These are phyloP conservation scores for Xylaria sp. DNA, from an alignment of 2,329 filamentous ascomycete genomes.

Conservation along the genomic window DNA sequence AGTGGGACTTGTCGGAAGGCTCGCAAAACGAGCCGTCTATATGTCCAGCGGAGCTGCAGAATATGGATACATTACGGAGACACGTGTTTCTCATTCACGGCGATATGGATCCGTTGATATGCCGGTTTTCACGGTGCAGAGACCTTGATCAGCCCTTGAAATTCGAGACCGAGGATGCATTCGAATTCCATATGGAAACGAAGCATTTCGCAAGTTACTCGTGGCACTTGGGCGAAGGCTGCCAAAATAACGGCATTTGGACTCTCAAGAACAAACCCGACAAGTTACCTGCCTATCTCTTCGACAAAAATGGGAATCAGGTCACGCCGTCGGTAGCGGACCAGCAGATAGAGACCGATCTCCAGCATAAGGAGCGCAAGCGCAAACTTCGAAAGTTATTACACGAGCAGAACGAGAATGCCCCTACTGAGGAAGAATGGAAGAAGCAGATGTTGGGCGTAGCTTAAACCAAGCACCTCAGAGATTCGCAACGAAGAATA, in stretches of 20 bases:
- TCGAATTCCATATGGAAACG: constrained; percentile 64
- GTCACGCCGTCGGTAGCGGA: constrained; percentile 68
- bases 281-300: constrained; percentile 61
- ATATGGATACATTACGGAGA: constrained; percentile 66
- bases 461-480: constrained; percentile 27
- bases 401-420: constrained; percentile 58
- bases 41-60: constrained; percentile 71
- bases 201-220: constrained; percentile 63
- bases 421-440: constrained; percentile 56
- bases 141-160: constrained; percentile 35
- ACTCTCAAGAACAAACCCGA: constrained; percentile 40
- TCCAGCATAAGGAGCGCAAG: constrained; percentile 58
- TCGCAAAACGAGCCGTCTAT: constrained; percentile 33
- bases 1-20: constrained; percentile 60
- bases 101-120: constrained; percentile 43
- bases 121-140: constrained; percentile 57
- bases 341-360: constrained; percentile 62
- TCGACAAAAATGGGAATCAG: constrained; percentile 63
- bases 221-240: constrained; percentile 71
- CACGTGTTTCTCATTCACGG: constrained; percentile 66
- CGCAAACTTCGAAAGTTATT: constrained; percentile 58
- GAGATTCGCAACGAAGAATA: background rate
- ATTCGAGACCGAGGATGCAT: constrained; percentile 47
- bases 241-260: constrained; percentile 55
- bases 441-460: constrained; percentile 46